These are phyloP conservation scores for Coniochaeta hoffmannii DNA, from an alignment of 2,329 filamentous ascomycete species.

Conservation along the genomic window DNA sequence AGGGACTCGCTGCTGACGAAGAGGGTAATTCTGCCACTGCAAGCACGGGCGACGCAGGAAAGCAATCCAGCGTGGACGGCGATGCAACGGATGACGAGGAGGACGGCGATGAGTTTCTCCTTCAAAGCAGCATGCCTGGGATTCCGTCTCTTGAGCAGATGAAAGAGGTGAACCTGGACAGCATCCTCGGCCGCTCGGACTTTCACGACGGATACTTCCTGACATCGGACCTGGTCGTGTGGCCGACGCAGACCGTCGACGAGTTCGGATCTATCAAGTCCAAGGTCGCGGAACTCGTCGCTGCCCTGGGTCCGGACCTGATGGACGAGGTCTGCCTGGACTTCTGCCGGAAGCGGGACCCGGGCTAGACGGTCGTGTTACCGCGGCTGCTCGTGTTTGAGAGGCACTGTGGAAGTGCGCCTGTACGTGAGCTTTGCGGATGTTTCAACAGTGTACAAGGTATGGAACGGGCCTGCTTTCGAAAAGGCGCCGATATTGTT, in stretches of 20 bases:
- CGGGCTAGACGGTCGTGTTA: background rate
- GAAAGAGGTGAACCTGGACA: slow-evolving; percentile 46
- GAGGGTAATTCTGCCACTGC: slow-evolving; percentile 1
- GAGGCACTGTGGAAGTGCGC: too few species aligned
- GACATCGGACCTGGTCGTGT: slow-evolving; percentile 47
- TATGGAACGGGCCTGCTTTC: too few species aligned
- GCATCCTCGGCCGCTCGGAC: slow-evolving; percentile 46
- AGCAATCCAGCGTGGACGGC: slow-evolving; percentile 4
- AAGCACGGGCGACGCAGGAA: background rate
- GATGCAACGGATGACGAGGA: slow-evolving; percentile 15
- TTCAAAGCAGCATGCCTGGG: slow-evolving; percentile 60
- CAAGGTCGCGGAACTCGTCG: slow-evolving; percentile 59
- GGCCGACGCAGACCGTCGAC: slow-evolving; percentile 45
- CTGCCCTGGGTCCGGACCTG: slow-evolving; percentile 55
- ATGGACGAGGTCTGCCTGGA: slow-evolving; percentile 51
- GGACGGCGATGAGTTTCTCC: slow-evolving; percentile 33
- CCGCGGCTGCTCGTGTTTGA: too few species aligned
- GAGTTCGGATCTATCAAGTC: slow-evolving; percentile 49
- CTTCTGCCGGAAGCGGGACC: slow-evolving; percentile 25
- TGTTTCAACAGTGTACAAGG: too few species aligned
- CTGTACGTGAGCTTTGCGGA: too few species aligned
- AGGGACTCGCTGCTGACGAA: slow-evolving; percentile 10
- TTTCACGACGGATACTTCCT: slow-evolving; percentile 28
- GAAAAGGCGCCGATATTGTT: too few species aligned
- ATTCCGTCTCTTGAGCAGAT: slow-evolving; percentile 50